Evolutionary conservation across 176 grass and related monocot species (phyloP).

Genomic region (Oryza meyeriana): DNA sequence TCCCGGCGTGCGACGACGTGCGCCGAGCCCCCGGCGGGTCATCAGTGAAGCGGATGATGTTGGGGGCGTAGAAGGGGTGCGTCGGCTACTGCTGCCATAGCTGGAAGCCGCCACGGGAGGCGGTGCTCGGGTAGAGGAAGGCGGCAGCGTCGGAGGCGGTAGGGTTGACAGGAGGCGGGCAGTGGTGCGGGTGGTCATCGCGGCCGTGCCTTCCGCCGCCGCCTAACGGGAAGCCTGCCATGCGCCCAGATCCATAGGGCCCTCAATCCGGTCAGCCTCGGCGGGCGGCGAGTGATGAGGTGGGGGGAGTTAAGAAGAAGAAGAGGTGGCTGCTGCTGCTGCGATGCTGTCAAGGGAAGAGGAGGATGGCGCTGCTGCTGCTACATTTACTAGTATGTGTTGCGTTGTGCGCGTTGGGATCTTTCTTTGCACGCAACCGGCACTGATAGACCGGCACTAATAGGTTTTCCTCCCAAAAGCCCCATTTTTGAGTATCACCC

Average conservation of each 20-base stretch:
- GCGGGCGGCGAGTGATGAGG: background rate
- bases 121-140: constrained; percentile 45
- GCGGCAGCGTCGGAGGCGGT: constrained; percentile 23
- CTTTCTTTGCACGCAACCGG: background rate
- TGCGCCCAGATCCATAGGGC: constrained; percentile 69
- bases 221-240: constrained; percentile 90
- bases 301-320: constrained; percentile 14
- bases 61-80: constrained; percentile 54
- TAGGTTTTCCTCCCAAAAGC: too few relatives aligned
- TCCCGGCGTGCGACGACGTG: constrained; percentile 20
- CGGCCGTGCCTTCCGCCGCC: constrained; percentile 38
- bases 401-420: background rate
- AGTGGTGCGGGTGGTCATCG: constrained; percentile 1
- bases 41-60: constrained; percentile 76
- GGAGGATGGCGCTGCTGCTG: background rate
- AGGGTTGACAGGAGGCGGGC: constrained; percentile 15
- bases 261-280: background rate
- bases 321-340: background rate
- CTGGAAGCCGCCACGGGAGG: constrained; percentile 63
- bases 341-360: background rate
- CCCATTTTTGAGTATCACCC: too few relatives aligned
- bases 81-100: constrained; percentile 72
- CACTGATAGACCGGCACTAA: too few relatives aligned
- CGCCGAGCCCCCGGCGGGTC: constrained; percentile 31
- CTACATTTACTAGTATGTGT: too few relatives aligned